Evolutionary conservation across 768 basidiomycete genomes (phyloP).

Genomic region (Naematelia encephala): DNA sequence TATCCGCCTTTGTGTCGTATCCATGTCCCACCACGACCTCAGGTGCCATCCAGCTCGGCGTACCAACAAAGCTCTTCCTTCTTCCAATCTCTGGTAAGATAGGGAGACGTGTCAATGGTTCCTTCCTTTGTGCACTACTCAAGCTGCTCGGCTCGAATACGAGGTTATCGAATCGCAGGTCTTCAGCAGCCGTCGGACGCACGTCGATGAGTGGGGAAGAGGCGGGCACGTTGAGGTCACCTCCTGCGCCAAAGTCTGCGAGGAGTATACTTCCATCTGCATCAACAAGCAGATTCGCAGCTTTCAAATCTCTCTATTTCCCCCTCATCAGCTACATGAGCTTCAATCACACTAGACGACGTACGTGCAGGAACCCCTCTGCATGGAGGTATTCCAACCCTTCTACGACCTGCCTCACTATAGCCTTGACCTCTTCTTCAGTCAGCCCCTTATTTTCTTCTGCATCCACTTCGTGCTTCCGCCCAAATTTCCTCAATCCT

Average conservation of each 20-base stretch:
- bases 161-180: constrained; percentile 21
- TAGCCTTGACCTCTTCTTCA: constrained; percentile 80
- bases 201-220: not conserved
- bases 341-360: constrained; percentile 12
- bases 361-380: constrained; percentile 29
- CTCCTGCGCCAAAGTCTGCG: constrained; percentile 89
- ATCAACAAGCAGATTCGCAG: constrained; percentile 87
- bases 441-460: constrained; percentile 57
- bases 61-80: constrained; percentile 88
- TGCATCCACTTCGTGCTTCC: not conserved
- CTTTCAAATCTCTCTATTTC: constrained; percentile 92
- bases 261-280: constrained; percentile 64
- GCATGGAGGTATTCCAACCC: constrained; percentile 54
- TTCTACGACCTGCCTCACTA: constrained; percentile 76
- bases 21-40: constrained; percentile 80
- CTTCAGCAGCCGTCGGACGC: constrained; percentile 5
- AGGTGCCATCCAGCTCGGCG: constrained; percentile 98
- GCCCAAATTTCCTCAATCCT: constrained; percentile 45
- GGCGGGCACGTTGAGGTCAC: constrained; percentile 57
- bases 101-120: not conserved
- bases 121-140: not conserved
- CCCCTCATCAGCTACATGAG: too few species aligned
- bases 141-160: not conserved
- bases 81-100: constrained; percentile 54
- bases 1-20: constrained; percentile 78